Conservation (phyloP, 2,329 filamentous ascomycete species). For the Zalaria sp. region DNA sequence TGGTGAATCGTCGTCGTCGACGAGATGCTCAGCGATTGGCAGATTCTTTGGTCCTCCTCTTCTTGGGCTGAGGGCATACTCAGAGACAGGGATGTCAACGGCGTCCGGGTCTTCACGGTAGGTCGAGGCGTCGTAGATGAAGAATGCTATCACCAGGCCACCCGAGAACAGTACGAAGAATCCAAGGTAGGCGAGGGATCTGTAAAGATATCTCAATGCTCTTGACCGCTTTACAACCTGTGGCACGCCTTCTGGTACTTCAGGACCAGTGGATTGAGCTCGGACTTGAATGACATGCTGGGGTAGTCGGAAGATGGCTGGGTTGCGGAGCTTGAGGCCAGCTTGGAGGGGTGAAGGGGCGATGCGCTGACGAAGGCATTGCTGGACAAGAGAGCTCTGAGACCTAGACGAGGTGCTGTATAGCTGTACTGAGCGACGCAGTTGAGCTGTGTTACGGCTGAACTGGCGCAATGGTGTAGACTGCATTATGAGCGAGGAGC, state of each 20-base stretch:
- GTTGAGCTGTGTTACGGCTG: too few relatives aligned
- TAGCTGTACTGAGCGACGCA: not conserved
- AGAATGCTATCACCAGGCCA: constrained; percentile 64
- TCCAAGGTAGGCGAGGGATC: constrained; percentile 58
- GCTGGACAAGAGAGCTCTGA: not conserved
- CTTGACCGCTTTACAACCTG: not conserved
- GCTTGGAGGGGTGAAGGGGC: not conserved
- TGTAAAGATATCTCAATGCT: constrained; percentile 44
- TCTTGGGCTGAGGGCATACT: constrained; percentile 65
- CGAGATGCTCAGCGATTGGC: constrained; percentile 72
- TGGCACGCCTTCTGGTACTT: not conserved
- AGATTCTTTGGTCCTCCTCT: constrained; percentile 88
- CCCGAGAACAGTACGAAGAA: constrained; percentile 60
- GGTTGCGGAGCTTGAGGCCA: not conserved
- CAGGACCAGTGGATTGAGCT: not conserved
- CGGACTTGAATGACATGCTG: not conserved
- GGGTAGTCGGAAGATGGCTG: not conserved
- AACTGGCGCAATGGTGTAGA: too few relatives aligned
- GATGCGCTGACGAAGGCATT: not conserved
- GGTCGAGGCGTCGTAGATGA: constrained; percentile 84
- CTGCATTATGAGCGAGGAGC: too few relatives aligned
- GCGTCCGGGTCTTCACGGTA: constrained; percentile 59
- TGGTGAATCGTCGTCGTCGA: constrained; percentile 76
- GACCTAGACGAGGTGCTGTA: not conserved
- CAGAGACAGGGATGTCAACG: constrained; percentile 69